Percentiles rank a stretch among this genome's conserved stretches.
Evolutionary conservation across 208 protist species (phyloP).

Genomic region (Trypanosoma cruzi): DNA sequence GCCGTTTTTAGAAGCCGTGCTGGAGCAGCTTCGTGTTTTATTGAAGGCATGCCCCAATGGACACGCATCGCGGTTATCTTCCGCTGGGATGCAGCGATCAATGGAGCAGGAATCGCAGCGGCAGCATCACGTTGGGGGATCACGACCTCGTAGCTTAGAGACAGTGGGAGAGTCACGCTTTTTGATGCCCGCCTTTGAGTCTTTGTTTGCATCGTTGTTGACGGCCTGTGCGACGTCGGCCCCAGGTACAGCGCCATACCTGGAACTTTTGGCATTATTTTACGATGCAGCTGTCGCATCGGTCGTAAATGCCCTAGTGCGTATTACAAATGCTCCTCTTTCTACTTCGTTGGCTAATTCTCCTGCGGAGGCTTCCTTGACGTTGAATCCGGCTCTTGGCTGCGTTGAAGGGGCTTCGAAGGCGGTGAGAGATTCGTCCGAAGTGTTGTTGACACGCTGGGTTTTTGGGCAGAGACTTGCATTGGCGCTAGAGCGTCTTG

Average conservation of each 20-base stretch:
- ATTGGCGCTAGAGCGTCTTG: constrained; percentile 13
- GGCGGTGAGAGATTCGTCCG: background rate
- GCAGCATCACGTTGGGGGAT: background rate
- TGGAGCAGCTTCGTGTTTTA: background rate
- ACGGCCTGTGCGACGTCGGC: background rate
- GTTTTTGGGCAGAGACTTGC: constrained; percentile 14
- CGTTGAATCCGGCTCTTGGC: background rate
- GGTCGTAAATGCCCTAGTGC: background rate
- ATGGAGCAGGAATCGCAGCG: background rate
- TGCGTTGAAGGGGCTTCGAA: background rate
- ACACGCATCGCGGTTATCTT: background rate
- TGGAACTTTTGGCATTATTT: constrained; percentile 7
- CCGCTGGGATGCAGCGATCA: background rate
- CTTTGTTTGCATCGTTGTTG: constrained; percentile 10
- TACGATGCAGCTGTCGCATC: constrained; percentile 7
- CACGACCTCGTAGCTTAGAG: background rate
- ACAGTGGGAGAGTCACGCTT: background rate
- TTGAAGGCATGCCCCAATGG: background rate
- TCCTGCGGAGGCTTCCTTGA: background rate
- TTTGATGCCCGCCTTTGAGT: constrained; percentile 4
- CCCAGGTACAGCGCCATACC: background rate
- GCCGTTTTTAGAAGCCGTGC: constrained; percentile 4
- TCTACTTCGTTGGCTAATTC: background rate
- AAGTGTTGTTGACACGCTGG: background rate
- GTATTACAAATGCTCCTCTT: background rate